These are phyloP conservation scores for Populus tomentosa DNA, from an alignment of 441 rosid genomes.

Conservation along the genomic window DNA sequence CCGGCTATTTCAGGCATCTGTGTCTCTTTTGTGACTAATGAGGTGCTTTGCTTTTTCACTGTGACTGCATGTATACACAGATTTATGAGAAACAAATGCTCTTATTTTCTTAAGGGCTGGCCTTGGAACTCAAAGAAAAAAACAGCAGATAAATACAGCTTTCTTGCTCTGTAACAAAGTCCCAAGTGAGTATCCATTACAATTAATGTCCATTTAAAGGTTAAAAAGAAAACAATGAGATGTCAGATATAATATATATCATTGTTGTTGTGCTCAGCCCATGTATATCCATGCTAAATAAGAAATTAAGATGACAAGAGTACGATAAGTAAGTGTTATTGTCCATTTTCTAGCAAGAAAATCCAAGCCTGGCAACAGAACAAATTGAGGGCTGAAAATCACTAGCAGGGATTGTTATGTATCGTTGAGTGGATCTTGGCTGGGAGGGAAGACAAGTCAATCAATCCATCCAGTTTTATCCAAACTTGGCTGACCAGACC, in stretches of 20 bases:
- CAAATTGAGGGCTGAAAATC: background rate
- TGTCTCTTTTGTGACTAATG: too few species aligned
- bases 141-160: too few species aligned
- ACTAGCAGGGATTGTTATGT: background rate
- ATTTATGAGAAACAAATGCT: too few species aligned
- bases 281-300: background rate
- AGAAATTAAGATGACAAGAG: background rate
- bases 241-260: too few species aligned
- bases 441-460: background rate
- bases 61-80: too few species aligned
- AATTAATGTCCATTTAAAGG: background rate
- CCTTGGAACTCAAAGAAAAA: too few species aligned
- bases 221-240: background rate
- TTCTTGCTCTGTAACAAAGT: too few species aligned
- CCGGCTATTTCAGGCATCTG: too few species aligned
- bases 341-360: background rate
- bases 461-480: background rate
- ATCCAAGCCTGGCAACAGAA: background rate
- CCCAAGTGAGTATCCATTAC: too few species aligned
- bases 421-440: background rate
- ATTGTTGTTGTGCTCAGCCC: too few species aligned
- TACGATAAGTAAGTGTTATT: background rate
- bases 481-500: background rate
- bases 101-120: too few species aligned
- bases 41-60: too few species aligned